A percentile compares a stretch with the other conserved stretches of the same genome.
These are phyloP conservation scores for Fusarium pseudonygamai DNA, from an alignment of 2,329 filamentous ascomycete genomes.

Conservation along the genomic window DNA sequence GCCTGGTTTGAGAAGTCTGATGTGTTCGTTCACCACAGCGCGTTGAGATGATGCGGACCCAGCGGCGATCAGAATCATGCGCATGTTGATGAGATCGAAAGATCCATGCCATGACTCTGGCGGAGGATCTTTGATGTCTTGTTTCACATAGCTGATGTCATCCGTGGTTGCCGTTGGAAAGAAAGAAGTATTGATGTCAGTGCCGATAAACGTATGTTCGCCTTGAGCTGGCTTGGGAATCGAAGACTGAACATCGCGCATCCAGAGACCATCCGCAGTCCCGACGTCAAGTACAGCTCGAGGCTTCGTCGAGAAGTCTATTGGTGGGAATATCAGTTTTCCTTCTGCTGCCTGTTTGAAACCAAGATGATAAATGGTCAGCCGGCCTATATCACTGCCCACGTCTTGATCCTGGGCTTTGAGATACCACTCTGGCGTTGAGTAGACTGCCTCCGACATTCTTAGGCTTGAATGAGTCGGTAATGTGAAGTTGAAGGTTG, in stretches of 20 bases:
- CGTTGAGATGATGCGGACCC: background rate
- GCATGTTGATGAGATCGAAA: constrained; percentile 12
- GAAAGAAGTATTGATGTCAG: constrained; percentile 9
- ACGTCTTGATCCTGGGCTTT: constrained; percentile 5
- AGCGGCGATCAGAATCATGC: constrained; percentile 13
- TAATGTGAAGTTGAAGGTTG: fast-evolving
- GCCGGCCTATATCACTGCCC: background rate
- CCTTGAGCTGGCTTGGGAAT: background rate
- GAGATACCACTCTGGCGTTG: constrained; percentile 13
- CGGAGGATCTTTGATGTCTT: background rate
- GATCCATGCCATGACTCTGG: background rate
- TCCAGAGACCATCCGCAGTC: constrained; percentile 11
- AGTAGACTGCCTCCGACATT: background rate
- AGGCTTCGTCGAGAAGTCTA: background rate
- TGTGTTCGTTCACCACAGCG: background rate
- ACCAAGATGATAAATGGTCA: constrained; percentile 4
- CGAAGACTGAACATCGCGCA: background rate
- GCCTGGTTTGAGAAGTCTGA: constrained; percentile 6
- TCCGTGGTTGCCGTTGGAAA: background rate
- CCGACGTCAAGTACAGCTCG: background rate
- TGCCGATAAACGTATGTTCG: background rate
- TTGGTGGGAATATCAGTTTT: background rate
- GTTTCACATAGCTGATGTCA: background rate
- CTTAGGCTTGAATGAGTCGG: background rate
- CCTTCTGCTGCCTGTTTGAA: constrained; percentile 5